A percentile compares a stretch with the other conserved stretches of the same genome.
Evolutionary conservation across 2,329 filamentous ascomycete genomes (phyloP).

Genomic region (Drechmeria coniospora): DNA sequence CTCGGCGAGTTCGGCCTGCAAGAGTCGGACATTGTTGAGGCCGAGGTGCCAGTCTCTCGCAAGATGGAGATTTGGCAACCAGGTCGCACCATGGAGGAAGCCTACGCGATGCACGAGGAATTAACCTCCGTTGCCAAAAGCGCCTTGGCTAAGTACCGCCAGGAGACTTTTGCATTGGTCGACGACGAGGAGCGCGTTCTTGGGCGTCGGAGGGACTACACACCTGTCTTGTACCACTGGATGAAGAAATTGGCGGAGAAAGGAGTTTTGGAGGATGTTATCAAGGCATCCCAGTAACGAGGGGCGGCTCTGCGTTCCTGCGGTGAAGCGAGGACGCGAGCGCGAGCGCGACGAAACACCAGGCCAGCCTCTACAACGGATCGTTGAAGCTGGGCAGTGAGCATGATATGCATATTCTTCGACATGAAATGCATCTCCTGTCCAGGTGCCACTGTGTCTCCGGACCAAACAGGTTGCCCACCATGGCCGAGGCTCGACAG

Average conservation of each 20-base stretch:
- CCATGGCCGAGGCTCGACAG: no score
- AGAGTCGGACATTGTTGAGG: conserved; percentile 9
- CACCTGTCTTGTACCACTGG: conserved; percentile 53
- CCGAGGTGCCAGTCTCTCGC: conserved; percentile 7
- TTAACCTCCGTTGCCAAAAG: conserved; percentile 25
- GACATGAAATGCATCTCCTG: no score
- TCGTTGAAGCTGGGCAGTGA: no score
- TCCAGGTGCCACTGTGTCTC: no score
- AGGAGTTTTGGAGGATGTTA: conserved; percentile 35
- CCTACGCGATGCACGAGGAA: conserved; percentile 20
- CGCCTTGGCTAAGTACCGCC: conserved; percentile 28
- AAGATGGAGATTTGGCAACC: conserved; percentile 5
- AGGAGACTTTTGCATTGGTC: conserved; percentile 28
- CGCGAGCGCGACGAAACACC: background rate
- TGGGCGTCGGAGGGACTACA: conserved; percentile 51
- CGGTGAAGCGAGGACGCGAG: background rate
- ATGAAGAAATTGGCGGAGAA: conserved; percentile 53
- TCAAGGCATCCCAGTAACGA: conserved; percentile 10
- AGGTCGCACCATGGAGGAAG: conserved; percentile 8
- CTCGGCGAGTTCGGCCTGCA: conserved; percentile 17
- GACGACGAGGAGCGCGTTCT: conserved; percentile 37
- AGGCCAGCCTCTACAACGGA: background rate
- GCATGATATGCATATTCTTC: no score
- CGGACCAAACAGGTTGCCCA: no score
- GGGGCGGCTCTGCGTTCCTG: background rate